phyloP scores from a whole-genome alignment of 495 filamentous ascomycete genomes.

The Trypethelium eluteriae region DNA sequence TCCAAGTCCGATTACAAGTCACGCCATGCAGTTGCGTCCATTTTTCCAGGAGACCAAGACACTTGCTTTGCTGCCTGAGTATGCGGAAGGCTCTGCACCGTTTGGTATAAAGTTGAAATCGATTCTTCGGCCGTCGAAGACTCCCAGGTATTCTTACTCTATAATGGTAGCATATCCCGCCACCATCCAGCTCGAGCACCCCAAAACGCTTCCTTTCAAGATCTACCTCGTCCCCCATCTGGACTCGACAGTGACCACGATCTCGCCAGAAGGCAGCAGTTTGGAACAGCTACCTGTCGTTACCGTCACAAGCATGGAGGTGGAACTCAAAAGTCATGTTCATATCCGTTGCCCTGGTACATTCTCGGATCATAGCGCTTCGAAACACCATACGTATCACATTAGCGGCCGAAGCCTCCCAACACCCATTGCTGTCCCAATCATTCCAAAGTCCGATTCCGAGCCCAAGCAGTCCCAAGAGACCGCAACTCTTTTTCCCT shows the following conservation, averaged over 20 bases:
- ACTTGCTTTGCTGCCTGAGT: neutral
- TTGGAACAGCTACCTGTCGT: neutral
- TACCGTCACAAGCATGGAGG: neutral
- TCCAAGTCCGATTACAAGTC: neutral
- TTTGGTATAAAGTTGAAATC: neutral
- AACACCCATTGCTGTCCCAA: neutral
- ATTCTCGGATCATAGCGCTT: neutral
- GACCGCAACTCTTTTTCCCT: neutral
- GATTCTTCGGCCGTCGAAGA: neutral
- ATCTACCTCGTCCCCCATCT: neutral
- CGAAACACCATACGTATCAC: neutral
- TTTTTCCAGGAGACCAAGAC: neutral
- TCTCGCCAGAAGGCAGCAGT: neutral
- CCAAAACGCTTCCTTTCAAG: neutral
- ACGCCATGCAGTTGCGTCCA: neutral
- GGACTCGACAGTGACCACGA: neutral
- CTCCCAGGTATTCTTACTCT: neutral
- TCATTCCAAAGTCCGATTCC: neutral
- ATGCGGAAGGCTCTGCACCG: neutral
- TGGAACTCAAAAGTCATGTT: neutral
- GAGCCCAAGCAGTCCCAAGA: neutral
- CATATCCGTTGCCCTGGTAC: constrained; percentile 6
- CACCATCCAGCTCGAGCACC: neutral
- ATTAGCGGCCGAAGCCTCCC: neutral
- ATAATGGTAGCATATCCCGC: neutral